Evolutionary conservation across 2,329 filamentous ascomycete species (phyloP), one percentile per base, ranked within the genome.

Genomic region (Colletotrichum abscissum): DNA sequence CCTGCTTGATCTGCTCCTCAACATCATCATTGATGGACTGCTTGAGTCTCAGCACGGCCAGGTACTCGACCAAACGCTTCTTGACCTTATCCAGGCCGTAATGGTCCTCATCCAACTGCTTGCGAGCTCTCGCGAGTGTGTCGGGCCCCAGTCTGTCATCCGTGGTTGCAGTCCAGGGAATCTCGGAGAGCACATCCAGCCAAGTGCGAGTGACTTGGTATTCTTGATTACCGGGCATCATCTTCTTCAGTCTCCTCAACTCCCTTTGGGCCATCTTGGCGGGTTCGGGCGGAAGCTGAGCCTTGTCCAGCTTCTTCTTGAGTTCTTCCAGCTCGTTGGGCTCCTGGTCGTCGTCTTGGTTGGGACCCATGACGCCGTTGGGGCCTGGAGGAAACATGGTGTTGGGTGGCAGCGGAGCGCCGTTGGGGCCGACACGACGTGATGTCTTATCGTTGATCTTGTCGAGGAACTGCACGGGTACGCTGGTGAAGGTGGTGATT

Each of bases 11-110:
- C 80, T 97, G 92, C 30, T 90, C 89, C 67, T 98, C 93, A 22
- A 98, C 87, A 65, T 94, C 92, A 66, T 93, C 89, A 76, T 98
- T 98, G 75, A 96, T 92, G 26, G 93, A 92, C 80, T 98, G 95
- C 87, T 98, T 99, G 69, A 99, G 88, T 77, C 97, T 93, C 65
- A 99, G 87, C n/a, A 99, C 97, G 2, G 97, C 97, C 56, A 99
- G 88, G 80, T 99, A 99, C 82, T 98, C 97, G 5, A 99, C 88
- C 26, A 99, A 84, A 56, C 97, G 90, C 88, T 98, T 98, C 90
- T 99, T 99, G 80, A 99, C 96, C 83, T 96, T 97, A 74, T 98
- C 95, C 16, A 99, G 86, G 0, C 97, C 97, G 78, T 98, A 98
- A 82, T 99, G 97, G 80, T 99, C 97, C 75, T 97, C 92, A 78